These are phyloP conservation scores for Globisporangium megalacanthum DNA, from an alignment of 352 stramenopile genomes.

Conservation along the genomic window DNA sequence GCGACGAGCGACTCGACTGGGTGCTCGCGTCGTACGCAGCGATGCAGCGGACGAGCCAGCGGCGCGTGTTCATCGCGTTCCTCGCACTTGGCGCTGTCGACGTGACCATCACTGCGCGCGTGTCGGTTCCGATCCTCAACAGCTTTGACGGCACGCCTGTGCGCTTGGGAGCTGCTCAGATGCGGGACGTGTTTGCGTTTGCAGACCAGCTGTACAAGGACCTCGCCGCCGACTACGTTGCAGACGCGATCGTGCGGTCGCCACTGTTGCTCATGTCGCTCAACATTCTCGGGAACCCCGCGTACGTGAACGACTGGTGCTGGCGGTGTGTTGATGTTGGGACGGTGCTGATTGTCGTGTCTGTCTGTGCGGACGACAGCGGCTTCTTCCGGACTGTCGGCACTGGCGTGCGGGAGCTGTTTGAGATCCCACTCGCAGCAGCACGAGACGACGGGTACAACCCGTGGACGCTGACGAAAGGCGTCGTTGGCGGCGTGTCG, in stretches of 20 bases:
- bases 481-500: slow-evolving; percentile 54
- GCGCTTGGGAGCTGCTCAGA: slow-evolving; percentile 41
- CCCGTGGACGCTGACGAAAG: slow-evolving; percentile 70
- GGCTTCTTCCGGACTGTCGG: slow-evolving; percentile 73
- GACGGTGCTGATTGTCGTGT: neutral
- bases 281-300: slow-evolving; percentile 82
- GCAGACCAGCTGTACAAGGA: slow-evolving; percentile 78
- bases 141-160: slow-evolving; percentile 78
- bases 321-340: neutral
- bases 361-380: slow-evolving; percentile 15
- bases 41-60: slow-evolving; percentile 33
- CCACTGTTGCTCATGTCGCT: slow-evolving; percentile 80
- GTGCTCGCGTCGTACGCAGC: slow-evolving; percentile 11
- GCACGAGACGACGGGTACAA: slow-evolving; percentile 62
- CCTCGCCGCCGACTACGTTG: slow-evolving; percentile 76
- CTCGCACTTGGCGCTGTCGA: slow-evolving; percentile 51
- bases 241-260: slow-evolving; percentile 71
- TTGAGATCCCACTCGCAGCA: slow-evolving; percentile 69
- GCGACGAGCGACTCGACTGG: neutral
- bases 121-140: slow-evolving; percentile 75
- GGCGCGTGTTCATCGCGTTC: slow-evolving; percentile 55
- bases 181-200: slow-evolving; percentile 72
- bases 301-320: slow-evolving; percentile 35
- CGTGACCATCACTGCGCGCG: slow-evolving; percentile 66
- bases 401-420: slow-evolving; percentile 61